Evolutionary conservation across 768 basidiomycete genomes (phyloP), one percentile per base, ranked within the genome.

Genomic region (Naematelia encephala): DNA sequence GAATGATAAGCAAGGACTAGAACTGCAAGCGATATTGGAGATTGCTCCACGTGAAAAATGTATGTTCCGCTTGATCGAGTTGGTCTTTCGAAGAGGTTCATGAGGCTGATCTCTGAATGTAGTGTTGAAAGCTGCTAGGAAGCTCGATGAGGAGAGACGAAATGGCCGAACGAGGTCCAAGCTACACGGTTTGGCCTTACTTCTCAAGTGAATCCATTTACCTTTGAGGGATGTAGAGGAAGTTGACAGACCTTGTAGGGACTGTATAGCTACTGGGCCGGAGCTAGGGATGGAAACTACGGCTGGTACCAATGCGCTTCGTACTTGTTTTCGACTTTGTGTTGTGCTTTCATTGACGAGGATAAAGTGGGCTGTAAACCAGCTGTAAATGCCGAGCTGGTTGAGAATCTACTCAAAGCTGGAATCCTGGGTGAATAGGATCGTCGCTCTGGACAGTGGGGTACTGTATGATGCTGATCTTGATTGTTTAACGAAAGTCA

Each of bases 21-120:
- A 57, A 1, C 67, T 75, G 1, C 60, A 66, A 42, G 72, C 74
- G 0, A 60, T 75, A 34, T 60, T 73, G 26, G 61, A 71, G 29
- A 62, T 63, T 2, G 72, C 68, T 5, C 72, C 74, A n/a, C 39
- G 52, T 25, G 65, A 66, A 1, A 30, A 50, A 4, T 53, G 69
- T 25, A 23, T 71, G 28, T 26, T 16, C 34, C 8, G 34, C 34
- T 8, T 16, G 34, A 16, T n/a, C n/a, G n/a, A n/a, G n/a, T n/a
- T n/a, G n/a, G 16, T 39, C 34, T 39, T 39, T 8, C 34, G 16
- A 39, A 8, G 34, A 39, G 34, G 34, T 8, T 39, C 34, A 8
- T 16, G 34, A n/a, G 34, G 8, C 34, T 39, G 34, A 39, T 39
- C 8, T 8, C 34, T n/a, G n/a, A 39, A 39, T 16, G 16, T 51